These are phyloP conservation scores for Penicillium antarcticum DNA, from an alignment of 495 filamentous ascomycete genomes.

Conservation along the genomic window DNA sequence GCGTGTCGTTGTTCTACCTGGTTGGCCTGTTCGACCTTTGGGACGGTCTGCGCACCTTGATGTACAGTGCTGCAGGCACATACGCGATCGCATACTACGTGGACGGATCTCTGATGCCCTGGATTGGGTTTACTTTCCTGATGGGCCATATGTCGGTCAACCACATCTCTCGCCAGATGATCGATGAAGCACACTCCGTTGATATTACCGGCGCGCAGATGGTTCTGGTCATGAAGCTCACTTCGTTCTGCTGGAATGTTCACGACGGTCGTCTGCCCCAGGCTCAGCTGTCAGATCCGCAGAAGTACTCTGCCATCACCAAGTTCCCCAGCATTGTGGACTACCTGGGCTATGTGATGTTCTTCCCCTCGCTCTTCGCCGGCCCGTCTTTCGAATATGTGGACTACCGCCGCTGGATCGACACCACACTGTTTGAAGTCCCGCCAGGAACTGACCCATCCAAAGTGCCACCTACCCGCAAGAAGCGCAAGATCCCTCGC, in stretches of 20 bases:
- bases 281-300: conserved; percentile 75
- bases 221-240: conserved; percentile 98
- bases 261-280: conserved; percentile 81
- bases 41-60: conserved; percentile 75
- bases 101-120: conserved; percentile 94
- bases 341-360: conserved; percentile 85
- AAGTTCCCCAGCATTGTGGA: conserved; percentile 73
- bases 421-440: conserved; percentile 89
- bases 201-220: conserved; percentile 98
- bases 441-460: conserved; percentile 73
- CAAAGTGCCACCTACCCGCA: conserved; percentile 78
- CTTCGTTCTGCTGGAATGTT: conserved; percentile 95
- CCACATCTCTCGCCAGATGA: conserved; percentile 77
- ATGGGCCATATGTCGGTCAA: conserved; percentile 95
- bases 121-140: conserved; percentile 87
- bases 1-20: conserved; percentile 81
- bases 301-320: conserved; percentile 75
- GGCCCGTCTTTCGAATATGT: conserved; percentile 93
- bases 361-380: conserved; percentile 85
- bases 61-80: conserved; percentile 72
- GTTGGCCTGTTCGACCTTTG: conserved; percentile 95
- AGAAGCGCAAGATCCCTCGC: conserved; percentile 91
- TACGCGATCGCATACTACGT: conserved; percentile 84
- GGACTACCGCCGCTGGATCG: conserved; percentile 89
- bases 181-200: conserved; percentile 58